phyloP scores from a whole-genome alignment of 805 yeast species.

The Candida dendrica region DNA sequence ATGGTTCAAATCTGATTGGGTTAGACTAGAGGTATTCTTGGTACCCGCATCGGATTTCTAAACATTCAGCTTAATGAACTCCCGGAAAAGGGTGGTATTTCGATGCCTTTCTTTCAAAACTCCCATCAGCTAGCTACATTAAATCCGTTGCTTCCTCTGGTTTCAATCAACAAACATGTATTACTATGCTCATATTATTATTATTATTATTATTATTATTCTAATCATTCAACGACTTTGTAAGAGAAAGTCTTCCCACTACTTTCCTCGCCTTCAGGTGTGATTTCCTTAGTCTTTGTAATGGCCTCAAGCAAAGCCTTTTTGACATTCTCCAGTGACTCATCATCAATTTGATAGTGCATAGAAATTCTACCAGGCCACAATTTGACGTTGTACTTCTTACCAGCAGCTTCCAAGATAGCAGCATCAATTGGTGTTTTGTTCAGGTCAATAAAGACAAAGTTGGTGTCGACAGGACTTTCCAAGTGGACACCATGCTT shows the following conservation, averaged over 20 bases:
- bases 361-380: slow-evolving; percentile 68
- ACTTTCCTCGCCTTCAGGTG: neutral
- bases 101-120: too few relatives aligned
- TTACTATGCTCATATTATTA: too few relatives aligned
- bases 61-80: too few relatives aligned
- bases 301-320: slow-evolving; percentile 33
- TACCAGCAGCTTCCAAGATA: slow-evolving; percentile 43
- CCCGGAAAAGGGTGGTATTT: too few relatives aligned
- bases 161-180: too few relatives aligned
- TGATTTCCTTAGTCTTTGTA: slow-evolving; percentile 7
- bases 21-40: too few relatives aligned
- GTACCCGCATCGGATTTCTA: too few relatives aligned
- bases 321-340: slow-evolving; percentile 16
- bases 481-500: slow-evolving; percentile 49
- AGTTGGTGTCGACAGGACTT: slow-evolving; percentile 75
- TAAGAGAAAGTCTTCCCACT: neutral
- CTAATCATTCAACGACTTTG: too few relatives aligned
- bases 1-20: too few relatives aligned
- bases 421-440: slow-evolving; percentile 45
- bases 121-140: too few relatives aligned
- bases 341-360: slow-evolving; percentile 21
- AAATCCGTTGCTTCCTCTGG: too few relatives aligned
- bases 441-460: slow-evolving; percentile 63
- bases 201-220: too few relatives aligned
- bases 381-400: slow-evolving; percentile 51